Conservation (phyloP, 371 early-diverging fungal genomes). For the Rhizopus arrhizus region DNA sequence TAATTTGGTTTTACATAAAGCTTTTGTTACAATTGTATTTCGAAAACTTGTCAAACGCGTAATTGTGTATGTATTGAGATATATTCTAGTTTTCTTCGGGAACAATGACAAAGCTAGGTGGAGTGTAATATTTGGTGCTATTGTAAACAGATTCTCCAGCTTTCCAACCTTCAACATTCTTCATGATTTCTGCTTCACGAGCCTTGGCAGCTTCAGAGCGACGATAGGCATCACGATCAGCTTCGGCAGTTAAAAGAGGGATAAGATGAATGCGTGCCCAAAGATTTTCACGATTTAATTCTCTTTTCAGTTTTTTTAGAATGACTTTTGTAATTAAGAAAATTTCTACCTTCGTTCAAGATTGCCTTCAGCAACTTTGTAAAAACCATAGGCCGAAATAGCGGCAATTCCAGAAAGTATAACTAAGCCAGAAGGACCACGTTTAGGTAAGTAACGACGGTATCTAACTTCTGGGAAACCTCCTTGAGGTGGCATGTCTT, state of each 20-base stretch:
- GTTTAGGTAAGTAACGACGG: slow-evolving; percentile 85
- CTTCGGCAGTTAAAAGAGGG: slow-evolving; percentile 92
- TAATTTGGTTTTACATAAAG: too few species aligned
- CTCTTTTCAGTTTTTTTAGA: slow-evolving; percentile 52
- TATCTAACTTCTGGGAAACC: slow-evolving; percentile 80
- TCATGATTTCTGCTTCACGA: slow-evolving; percentile 88
- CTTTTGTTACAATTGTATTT: too few species aligned
- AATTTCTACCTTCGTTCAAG: slow-evolving; percentile 69
- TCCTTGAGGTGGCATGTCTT: slow-evolving; percentile 77
- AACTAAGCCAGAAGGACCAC: slow-evolving; percentile 81
- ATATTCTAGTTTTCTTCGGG: slow-evolving; percentile 45
- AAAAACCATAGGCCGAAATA: slow-evolving; percentile 58
- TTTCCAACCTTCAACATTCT: slow-evolving; percentile 79
- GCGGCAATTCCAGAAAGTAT: slow-evolving; percentile 59
- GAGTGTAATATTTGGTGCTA: slow-evolving; percentile 77
- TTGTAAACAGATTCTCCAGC: slow-evolving; percentile 81
- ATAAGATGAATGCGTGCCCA: slow-evolving; percentile 91
- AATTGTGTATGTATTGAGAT: too few species aligned
- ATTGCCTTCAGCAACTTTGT: slow-evolving; percentile 69
- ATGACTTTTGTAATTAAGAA: too few species aligned
- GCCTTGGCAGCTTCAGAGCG: slow-evolving; percentile 74
- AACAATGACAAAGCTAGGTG: slow-evolving; percentile 60
- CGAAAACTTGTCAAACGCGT: too few species aligned
- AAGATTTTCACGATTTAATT: slow-evolving; percentile 89
- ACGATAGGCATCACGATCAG: slow-evolving; percentile 90